A percentile compares a stretch with the other conserved stretches of the same genome.
Evolutionary conservation across 129 eudicot genomes (phyloP).

Genomic region (Escallonia rubra): DNA sequence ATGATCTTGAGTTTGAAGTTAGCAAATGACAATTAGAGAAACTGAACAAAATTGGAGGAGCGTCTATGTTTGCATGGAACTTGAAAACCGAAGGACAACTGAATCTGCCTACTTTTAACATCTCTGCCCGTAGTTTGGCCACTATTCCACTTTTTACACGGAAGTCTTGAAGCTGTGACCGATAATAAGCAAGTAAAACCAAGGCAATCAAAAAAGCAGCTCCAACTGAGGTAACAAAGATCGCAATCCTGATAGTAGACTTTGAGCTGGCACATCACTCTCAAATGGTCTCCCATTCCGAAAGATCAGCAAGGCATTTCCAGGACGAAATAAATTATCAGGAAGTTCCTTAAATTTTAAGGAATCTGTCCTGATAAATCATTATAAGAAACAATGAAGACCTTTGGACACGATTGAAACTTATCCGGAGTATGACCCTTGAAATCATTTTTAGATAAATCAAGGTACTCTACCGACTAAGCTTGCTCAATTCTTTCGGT

Average conservation of each 20-base stretch:
- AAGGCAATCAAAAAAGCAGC: conserved; percentile 79
- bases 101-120: conserved; percentile 54
- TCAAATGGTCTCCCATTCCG: conserved; percentile 20
- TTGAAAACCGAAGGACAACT: conserved; percentile 49
- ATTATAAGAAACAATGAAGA: conserved; percentile 61
- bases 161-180: conserved; percentile 56
- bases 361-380: conserved; percentile 62
- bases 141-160: conserved; percentile 47
- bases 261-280: conserved; percentile 35
- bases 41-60: conserved; percentile 58
- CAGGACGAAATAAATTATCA: conserved; percentile 67
- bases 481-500: conserved; percentile 65
- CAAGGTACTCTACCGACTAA: conserved; percentile 60
- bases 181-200: conserved; percentile 65
- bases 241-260: conserved; percentile 59
- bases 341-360: conserved; percentile 51
- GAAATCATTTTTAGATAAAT: conserved; percentile 69
- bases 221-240: conserved; percentile 75
- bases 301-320: conserved; percentile 44
- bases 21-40: conserved; percentile 81
- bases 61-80: conserved; percentile 28
- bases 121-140: conserved; percentile 53
- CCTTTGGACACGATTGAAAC: conserved; percentile 47
- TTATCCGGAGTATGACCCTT: conserved; percentile 58
- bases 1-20: conserved; percentile 71